These are phyloP conservation scores for Staphylotrichum tortipilum DNA, from an alignment of 495 filamentous ascomycete genomes.

Conservation along the genomic window DNA sequence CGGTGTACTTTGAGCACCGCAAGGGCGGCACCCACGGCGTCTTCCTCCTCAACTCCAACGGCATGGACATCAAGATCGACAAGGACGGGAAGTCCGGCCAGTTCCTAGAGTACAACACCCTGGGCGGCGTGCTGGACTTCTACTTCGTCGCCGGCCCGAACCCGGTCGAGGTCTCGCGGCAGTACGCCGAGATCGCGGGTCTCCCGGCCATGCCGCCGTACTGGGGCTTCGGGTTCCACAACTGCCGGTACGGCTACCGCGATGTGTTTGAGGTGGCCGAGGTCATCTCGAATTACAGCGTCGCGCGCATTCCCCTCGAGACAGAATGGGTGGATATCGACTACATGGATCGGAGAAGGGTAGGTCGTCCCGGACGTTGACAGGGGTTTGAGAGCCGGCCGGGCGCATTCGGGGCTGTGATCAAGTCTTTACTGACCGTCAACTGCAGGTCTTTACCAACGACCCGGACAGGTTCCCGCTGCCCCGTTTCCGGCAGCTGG, in stretches of 20 bases:
- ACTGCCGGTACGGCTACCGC: constrained; percentile 74
- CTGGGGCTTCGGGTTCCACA: constrained; percentile 77
- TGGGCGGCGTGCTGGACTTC: constrained; percentile 76
- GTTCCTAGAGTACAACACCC: constrained; percentile 75
- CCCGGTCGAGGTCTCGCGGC: constrained; percentile 60
- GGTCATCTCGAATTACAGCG: constrained; percentile 69
- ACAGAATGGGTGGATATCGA: constrained; percentile 89
- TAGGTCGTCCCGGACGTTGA: neutral
- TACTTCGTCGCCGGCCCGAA: constrained; percentile 73
- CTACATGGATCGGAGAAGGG: constrained; percentile 59
- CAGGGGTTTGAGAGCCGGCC: neutral
- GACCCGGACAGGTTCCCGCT: constrained; percentile 67
- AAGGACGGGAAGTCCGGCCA: constrained; percentile 51
- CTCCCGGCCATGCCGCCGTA: constrained; percentile 73
- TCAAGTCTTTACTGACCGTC: too few relatives aligned
- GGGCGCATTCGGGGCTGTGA: neutral
- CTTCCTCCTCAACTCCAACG: constrained; percentile 74
- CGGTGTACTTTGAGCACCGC: constrained; percentile 77
- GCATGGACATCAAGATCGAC: constrained; percentile 82
- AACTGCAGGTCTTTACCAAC: constrained; percentile 55
- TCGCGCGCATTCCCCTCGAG: constrained; percentile 69
- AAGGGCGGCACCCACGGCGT: constrained; percentile 66
- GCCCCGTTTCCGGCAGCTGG: constrained; percentile 56
- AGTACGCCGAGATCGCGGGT: constrained; percentile 66
- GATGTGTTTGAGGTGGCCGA: constrained; percentile 74